Evolutionary conservation across 2,329 filamentous ascomycete genomes (phyloP), one percentile per base, ranked within the genome.

Genomic region (Fusarium mundagurra): DNA sequence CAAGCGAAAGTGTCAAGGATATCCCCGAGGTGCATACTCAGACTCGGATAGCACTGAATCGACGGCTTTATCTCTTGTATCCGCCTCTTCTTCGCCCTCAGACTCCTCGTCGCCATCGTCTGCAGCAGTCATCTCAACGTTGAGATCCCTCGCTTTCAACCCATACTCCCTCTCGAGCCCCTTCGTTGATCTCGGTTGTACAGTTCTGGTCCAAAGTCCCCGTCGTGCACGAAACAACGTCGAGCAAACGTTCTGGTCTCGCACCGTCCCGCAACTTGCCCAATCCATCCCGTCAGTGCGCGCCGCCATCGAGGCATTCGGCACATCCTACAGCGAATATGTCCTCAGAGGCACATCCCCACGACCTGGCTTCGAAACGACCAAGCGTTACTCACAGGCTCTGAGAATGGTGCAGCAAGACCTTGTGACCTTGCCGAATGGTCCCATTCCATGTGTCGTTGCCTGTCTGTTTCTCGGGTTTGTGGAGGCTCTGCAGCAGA

Each of bases 221-320:
- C 74, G 72, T 4, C 61, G 75, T 10, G 74, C 63, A 4, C 68
- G 64, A 20, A 77, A 67, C 18, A 29, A 54, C 1, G 7, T 66
- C 1, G 75, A 77, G 20, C 41, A 75, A 16, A 54, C 39, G 3
- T 75, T 77, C 24, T 77, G 75, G 75, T 75, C 74, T 4, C 63
- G 51, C 8, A 43, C 58, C 5, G 67, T 77, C 0, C 75, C 72
- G 5, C 75, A 77, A 17, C 14, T 77, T 6, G 63, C 67, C 2
- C 74, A 72, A 10, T 68, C 51, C 0, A 53, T 75, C 13, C 72
- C 75, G 1, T 72, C 50, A 10, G 75, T 77, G 2, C 70, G 63
- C 38, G 72, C 74, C 44, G 74, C 75, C 12, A 68, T 63, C 0
- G 74, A 69, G 10, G 53, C 71, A 0, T 77, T 77, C 34, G 75